These are phyloP conservation scores for Penicillium sp. DNA, from an alignment of 2,329 filamentous ascomycete species.

Conservation along the genomic window DNA sequence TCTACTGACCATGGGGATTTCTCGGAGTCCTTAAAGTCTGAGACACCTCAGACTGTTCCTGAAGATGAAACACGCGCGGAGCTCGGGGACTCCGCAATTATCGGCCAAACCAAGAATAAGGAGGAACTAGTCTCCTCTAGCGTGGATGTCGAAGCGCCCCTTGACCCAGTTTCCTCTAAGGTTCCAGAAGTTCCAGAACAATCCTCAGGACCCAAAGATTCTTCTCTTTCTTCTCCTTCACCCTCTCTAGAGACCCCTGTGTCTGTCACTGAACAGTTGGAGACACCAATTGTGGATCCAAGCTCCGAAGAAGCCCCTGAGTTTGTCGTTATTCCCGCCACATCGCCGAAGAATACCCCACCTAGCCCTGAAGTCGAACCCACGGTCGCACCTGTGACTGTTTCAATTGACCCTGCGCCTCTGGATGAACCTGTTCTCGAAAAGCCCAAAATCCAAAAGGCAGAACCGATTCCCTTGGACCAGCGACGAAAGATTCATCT, in stretches of 20 bases:
- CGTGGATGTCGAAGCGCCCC: constrained; percentile 31
- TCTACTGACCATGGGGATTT: constrained; percentile 13
- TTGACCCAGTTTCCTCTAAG: constrained; percentile 24
- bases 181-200: constrained; percentile 24
- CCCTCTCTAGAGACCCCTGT: constrained; percentile 17
- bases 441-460: constrained; percentile 19
- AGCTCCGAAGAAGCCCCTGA: constrained; percentile 16
- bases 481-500: constrained; percentile 38
- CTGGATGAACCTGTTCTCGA: constrained; percentile 26
- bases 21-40: constrained; percentile 14
- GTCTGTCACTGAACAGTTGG: constrained; percentile 18
- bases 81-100: constrained; percentile 24
- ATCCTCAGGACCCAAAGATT: constrained; percentile 24
- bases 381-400: constrained; percentile 18
- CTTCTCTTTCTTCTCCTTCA: constrained; percentile 5
- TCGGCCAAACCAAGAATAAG: constrained; percentile 26
- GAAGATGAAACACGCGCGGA: constrained; percentile 28
- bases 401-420: constrained; percentile 20
- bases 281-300: constrained; percentile 11
- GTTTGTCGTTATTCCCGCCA: constrained; percentile 17
- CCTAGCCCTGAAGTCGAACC: constrained; percentile 18
- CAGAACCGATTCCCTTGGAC: constrained; percentile 26
- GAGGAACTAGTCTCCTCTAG: constrained; percentile 33
- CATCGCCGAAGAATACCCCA: constrained; percentile 16
- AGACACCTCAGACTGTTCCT: constrained; percentile 18